These are phyloP conservation scores for Neonectria magnoliae DNA, from an alignment of 2,329 filamentous ascomycete genomes.

Conservation along the genomic window DNA sequence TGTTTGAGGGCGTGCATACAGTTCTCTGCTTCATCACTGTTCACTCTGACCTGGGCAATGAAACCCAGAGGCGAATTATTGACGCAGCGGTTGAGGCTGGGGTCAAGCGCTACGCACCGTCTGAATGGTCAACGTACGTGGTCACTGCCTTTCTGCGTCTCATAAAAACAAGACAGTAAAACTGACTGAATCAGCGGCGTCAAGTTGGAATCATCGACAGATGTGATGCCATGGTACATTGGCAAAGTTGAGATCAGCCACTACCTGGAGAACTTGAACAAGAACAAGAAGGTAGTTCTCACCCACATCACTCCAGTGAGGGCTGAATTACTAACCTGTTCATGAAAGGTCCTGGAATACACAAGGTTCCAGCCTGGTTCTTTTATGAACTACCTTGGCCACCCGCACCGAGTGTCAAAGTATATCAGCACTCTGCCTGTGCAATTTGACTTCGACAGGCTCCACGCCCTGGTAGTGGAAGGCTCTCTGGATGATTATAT, in stretches of 20 bases:
- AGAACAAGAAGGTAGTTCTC: slow-evolving; percentile 49
- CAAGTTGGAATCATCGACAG: slow-evolving; percentile 27
- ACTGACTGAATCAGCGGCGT: slow-evolving; percentile 9
- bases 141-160: neutral
- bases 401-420: slow-evolving; percentile 56
- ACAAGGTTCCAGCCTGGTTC: slow-evolving; percentile 63
- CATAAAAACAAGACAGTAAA: neutral
- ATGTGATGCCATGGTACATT: slow-evolving; percentile 58
- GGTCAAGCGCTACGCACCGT: slow-evolving; percentile 69
- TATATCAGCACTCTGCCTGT: slow-evolving; percentile 52
- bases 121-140: slow-evolving; percentile 60
- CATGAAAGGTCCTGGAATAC: slow-evolving; percentile 61
- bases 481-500: slow-evolving; percentile 52
- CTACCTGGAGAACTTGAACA: slow-evolving; percentile 63
- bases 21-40: slow-evolving; percentile 59
- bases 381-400: slow-evolving; percentile 64
- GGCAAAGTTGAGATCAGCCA: slow-evolving; percentile 59
- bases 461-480: slow-evolving; percentile 54
- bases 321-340: neutral
- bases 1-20: slow-evolving; percentile 58
- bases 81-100: slow-evolving; percentile 68
- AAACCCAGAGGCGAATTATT: slow-evolving; percentile 64
- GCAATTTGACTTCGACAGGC: slow-evolving; percentile 49
- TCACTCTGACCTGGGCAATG: slow-evolving; percentile 47
- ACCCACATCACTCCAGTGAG: neutral